Base-by-base conservation (phyloP, 306 rosid genomes). In the Fragaria ananassa region DNA sequence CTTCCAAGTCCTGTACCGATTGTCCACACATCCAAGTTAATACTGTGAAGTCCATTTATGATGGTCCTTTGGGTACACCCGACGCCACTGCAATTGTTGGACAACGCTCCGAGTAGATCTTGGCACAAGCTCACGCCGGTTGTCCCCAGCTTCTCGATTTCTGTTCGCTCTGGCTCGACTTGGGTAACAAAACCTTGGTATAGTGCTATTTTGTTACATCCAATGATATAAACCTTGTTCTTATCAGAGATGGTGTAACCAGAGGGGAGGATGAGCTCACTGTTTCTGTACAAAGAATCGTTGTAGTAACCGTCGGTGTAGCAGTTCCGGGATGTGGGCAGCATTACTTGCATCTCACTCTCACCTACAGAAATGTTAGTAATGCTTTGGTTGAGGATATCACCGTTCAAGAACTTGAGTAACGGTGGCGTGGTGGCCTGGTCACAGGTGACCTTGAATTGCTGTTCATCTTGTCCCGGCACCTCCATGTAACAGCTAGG, bases 61-160 rank as follows among this genome's bases (percentile, higher is more conserved):
- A 62, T 29, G 25, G 64, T 23, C 0, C 5, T n/a, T 57, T 61
- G 21, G 31, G 60, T 23, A 10, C 78, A 74, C 46, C 78, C 78
- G 57, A 74, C 17, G 11, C 78, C 78, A 5, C 34, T 10, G 39
- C 76, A 72, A 19, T 21, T 15, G 0, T 29, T 17, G 2, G 18
- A 5, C 1, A 56, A 21, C 23, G 3, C 14, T 3, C 62, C 62
- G 21, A 56, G 31, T 1, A n/a, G 13, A n/a, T n/a, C 62, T 53
- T 56, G 62, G 21, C 62, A 56, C 31, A 56, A 56, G 29, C 62
- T 23, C 13, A 10, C 62, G 14, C 62, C 62, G 14, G 31, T 56
- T 25, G 31, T 21, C 29, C 31, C 34, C 12, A 23, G 31, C 21
- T 56, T n/a, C 62, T 21, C 62, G 25, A 5, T 19, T 6, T 53